A percentile compares a stretch with the other conserved stretches of the same genome.
These are phyloP conservation scores for Thalia dealbata DNA, from an alignment of 176 grass and related monocot species.

Conservation along the genomic window DNA sequence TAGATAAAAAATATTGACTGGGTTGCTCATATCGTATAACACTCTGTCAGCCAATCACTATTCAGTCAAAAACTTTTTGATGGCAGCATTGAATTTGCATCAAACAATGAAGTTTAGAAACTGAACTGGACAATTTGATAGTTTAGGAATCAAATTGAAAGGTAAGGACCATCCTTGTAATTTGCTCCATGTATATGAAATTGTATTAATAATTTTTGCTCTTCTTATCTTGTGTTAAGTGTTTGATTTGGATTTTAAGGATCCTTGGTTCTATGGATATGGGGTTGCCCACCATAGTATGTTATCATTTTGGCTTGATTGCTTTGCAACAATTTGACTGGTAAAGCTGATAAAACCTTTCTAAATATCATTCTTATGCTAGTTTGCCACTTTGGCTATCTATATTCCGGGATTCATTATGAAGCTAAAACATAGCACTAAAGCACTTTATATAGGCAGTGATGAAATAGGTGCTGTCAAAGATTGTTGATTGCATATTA, in stretches of 20 bases:
- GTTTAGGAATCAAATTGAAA: no score
- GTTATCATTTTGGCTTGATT: background rate
- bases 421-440: background rate
- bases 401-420: background rate
- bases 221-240: background rate
- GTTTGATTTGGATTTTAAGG: background rate
- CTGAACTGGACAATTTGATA: no score
- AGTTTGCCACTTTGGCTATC: background rate
- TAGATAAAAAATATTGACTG: no score
- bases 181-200: no score
- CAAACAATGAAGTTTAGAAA: no score
- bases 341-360: background rate
- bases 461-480: background rate
- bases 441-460: background rate
- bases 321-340: background rate
- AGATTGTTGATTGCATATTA: background rate
- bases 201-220: background rate
- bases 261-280: background rate
- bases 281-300: background rate
- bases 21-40: no score
- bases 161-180: no score
- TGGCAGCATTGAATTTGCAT: no score
- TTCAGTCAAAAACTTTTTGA: no score
- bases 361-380: background rate
- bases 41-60: no score